phyloP scores from a whole-genome alignment of 164 flowering plant genomes.

The Vitis vinifera region DNA sequence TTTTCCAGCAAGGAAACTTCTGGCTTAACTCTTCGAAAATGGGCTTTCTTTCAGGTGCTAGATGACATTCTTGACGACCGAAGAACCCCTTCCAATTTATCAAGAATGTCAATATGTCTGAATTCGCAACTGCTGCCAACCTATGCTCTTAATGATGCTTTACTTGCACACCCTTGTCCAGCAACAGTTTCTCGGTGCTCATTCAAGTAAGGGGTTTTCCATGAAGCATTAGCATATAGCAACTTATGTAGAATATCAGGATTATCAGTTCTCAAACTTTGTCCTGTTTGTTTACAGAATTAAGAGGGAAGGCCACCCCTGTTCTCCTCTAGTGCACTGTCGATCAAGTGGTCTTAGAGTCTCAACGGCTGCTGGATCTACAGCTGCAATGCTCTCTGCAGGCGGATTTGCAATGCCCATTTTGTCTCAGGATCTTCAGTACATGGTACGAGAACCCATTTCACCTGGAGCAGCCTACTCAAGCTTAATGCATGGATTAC shows the following conservation, averaged over 20 bases:
- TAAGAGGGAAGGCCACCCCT: slow-evolving; percentile 29
- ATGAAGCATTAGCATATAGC: background rate
- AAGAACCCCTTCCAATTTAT: slow-evolving; percentile 43
- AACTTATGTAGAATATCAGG: too few species aligned
- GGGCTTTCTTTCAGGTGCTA: slow-evolving; percentile 46
- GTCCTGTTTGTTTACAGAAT: slow-evolving; percentile 41
- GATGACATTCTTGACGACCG: slow-evolving; percentile 58
- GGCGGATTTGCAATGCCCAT: slow-evolving; percentile 84
- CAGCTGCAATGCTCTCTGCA: slow-evolving; percentile 95
- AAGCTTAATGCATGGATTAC: slow-evolving; percentile 61
- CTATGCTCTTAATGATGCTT: slow-evolving; percentile 79
- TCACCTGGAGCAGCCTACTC: slow-evolving; percentile 35
- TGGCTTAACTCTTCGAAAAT: background rate
- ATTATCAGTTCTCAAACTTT: background rate
- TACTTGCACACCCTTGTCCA: slow-evolving; percentile 89
- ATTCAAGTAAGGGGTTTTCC: slow-evolving; percentile 49
- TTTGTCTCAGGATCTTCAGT: slow-evolving; percentile 71
- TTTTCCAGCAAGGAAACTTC: background rate
- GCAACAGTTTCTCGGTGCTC: slow-evolving; percentile 87
- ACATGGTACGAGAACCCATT: slow-evolving; percentile 94
- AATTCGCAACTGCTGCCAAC: slow-evolving; percentile 52
- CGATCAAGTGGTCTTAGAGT: slow-evolving; percentile 92
- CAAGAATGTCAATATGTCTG: slow-evolving; percentile 58
- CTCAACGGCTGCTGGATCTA: slow-evolving; percentile 92
- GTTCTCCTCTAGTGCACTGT: slow-evolving; percentile 46